Evolutionary conservation across 2,329 filamentous ascomycete genomes (phyloP).

Genomic region (Aspergillus jensenii): DNA sequence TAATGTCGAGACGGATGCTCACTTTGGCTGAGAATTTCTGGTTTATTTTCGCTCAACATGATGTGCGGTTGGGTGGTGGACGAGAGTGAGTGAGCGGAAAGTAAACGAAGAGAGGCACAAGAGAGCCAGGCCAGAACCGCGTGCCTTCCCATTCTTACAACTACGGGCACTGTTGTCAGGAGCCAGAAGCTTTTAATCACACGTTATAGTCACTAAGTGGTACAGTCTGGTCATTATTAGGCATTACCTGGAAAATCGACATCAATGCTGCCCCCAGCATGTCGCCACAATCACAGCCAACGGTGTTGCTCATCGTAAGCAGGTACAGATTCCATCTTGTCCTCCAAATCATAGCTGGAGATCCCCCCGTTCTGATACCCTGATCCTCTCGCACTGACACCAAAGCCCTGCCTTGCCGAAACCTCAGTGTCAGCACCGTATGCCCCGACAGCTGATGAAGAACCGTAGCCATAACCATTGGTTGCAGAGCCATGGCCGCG

Average conservation of each 20-base stretch:
- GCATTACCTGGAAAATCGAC: too few relatives aligned
- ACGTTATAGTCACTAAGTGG: too few relatives aligned
- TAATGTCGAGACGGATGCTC: neutral
- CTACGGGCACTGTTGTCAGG: too few relatives aligned
- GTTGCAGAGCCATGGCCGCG: neutral
- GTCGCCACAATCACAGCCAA: conserved; percentile 8
- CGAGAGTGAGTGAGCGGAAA: neutral
- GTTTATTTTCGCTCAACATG: neutral
- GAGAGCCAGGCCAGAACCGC: too few relatives aligned
- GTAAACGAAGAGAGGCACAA: too few relatives aligned
- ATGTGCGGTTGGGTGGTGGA: neutral
- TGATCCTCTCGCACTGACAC: conserved; percentile 2
- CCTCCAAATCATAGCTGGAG: conserved; percentile 8
- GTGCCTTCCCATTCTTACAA: too few relatives aligned
- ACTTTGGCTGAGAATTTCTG: neutral
- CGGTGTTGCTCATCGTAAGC: conserved; percentile 13
- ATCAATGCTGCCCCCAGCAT: too few relatives aligned
- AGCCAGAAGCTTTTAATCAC: too few relatives aligned
- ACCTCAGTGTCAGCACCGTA: neutral
- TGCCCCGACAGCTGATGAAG: neutral
- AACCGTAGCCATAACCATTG: conserved; percentile 3
- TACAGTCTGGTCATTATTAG: too few relatives aligned
- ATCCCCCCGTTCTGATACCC: neutral
- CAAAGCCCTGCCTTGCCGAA: conserved; percentile 2
- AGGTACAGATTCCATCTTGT: conserved; percentile 12